These are phyloP conservation scores for Ophiocordyceps unilateralis DNA, from an alignment of 2,329 filamentous ascomycete genomes.

Conservation along the genomic window DNA sequence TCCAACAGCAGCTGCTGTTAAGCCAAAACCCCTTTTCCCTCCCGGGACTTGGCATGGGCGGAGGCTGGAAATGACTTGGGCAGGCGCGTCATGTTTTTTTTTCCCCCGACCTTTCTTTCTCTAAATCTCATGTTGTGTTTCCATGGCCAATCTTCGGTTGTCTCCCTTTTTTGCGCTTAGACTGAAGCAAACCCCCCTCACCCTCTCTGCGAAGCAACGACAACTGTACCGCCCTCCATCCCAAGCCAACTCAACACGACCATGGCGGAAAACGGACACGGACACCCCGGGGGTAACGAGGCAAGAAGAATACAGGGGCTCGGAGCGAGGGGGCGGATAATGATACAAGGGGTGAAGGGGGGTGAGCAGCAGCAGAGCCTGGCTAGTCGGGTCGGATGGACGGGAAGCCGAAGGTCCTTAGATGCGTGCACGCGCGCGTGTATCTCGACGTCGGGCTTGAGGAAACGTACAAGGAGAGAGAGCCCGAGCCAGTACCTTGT, in stretches of 20 bases:
- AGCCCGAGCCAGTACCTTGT: too few relatives aligned
- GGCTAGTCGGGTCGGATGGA: too few relatives aligned
- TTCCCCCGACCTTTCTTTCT: neutral
- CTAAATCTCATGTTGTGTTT: neutral
- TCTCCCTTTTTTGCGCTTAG: slow-evolving; percentile 17
- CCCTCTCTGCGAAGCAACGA: slow-evolving; percentile 7
- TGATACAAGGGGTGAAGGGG: too few relatives aligned
- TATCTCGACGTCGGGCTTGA: neutral
- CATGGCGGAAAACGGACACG: too few relatives aligned
- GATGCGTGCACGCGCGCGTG: too few relatives aligned
- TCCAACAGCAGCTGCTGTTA: slow-evolving; percentile 86
- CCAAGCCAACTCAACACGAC: neutral
- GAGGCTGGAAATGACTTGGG: slow-evolving; percentile 13
- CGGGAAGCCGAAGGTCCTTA: too few relatives aligned
- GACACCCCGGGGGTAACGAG: too few relatives aligned
- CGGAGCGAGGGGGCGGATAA: neutral
- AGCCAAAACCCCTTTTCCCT: slow-evolving; percentile 6
- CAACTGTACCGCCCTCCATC: slow-evolving; percentile 1
- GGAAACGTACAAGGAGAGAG: too few relatives aligned
- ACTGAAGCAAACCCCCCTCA: slow-evolving; percentile 16
- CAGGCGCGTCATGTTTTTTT: slow-evolving; percentile 5
- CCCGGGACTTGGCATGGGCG: neutral
- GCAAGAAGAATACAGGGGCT: too few relatives aligned
- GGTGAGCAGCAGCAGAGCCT: too few relatives aligned
- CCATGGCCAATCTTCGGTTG: slow-evolving; percentile 1